These are phyloP conservation scores for Colletotrichum salicis DNA, from an alignment of 2,329 filamentous ascomycete genomes.

Conservation along the genomic window DNA sequence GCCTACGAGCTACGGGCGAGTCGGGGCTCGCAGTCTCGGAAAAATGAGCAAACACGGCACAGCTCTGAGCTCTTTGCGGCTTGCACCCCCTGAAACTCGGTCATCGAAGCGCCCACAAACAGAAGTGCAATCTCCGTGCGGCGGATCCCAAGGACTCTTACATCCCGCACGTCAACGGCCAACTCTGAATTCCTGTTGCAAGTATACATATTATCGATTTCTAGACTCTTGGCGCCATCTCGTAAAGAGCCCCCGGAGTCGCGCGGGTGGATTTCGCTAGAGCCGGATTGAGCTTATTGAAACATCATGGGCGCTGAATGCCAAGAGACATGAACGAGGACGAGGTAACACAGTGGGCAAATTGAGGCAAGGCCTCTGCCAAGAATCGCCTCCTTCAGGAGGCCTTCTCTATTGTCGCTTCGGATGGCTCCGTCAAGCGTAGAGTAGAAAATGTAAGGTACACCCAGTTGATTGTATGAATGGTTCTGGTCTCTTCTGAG, in stretches of 20 bases:
- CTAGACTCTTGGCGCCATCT: neutral
- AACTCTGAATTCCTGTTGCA: neutral
- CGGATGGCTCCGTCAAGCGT: neutral
- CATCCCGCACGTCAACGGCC: slow-evolving; percentile 4
- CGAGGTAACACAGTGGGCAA: neutral
- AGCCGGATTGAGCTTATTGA: slow-evolving; percentile 27
- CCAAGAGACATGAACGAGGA: slow-evolving; percentile 12
- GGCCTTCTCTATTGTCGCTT: neutral
- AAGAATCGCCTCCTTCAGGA: slow-evolving; percentile 1
- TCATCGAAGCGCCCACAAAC: neutral
- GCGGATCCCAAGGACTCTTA: slow-evolving; percentile 24
- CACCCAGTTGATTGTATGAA: neutral
- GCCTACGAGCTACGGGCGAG: neutral
- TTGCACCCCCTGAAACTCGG: neutral
- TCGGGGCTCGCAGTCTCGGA: neutral
- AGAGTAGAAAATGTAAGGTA: slow-evolving; percentile 3
- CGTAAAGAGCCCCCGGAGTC: neutral
- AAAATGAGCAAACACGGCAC: neutral
- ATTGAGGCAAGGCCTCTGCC: neutral
- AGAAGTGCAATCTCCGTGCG: slow-evolving; percentile 17
- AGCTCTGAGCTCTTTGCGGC: neutral
- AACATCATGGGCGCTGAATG: slow-evolving; percentile 2
- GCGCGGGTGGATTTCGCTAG: neutral
- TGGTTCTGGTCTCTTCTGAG: neutral
- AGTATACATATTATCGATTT: neutral